Base-by-base conservation (phyloP, 768 basidiomycete species). In the Leccinum aurantiacum region DNA sequence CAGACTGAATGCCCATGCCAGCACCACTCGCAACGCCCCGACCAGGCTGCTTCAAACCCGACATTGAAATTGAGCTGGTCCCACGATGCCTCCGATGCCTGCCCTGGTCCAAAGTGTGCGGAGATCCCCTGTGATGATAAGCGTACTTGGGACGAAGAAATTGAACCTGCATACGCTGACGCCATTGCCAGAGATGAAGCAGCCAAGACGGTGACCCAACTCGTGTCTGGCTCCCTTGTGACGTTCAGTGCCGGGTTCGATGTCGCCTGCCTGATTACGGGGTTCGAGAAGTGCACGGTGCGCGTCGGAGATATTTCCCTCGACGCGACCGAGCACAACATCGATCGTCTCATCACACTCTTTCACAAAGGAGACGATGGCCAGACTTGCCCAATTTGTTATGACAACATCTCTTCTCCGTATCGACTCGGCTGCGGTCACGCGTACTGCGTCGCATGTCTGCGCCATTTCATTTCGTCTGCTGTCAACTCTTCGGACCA, bases 391-490 rank as follows among this genome's bases (percentile, higher is more conserved):
- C 85, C 86, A 6, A 75, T 88, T 49, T 88, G 87, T 64, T 79
- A 78, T 53, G 80, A 82, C 59, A 63, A 4, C 1, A 55, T 74
- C 13, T 79, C 10, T 66, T 77, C 19, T 82, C 86, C 1, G 64
- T 84, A 25, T 75, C 76, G 53, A 14, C 76, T 91, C 1, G 74
- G 70, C 4, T 93, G 91, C 60, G 84, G 87, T 0, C 90, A 93
- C 66, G 60, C 65, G 0, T 90, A 85, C 79, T 93, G 91, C 66
- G 78, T 80, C 17, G 67, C 77, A 0, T 93, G 91, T 61, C 66
- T 92, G 11, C 66, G 73, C 14, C 75, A 78, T 54, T 89, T 89
- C 64, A 75, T 91, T 33, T 72, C 72, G 14, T 81, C 88, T 1
- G 78, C 88, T 1, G 68, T 80, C 27, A 82, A 85, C 29, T 41